phyloP scores from a whole-genome alignment of 1,284 basidiomycete species.

The Moesziomyces antarcticus region DNA sequence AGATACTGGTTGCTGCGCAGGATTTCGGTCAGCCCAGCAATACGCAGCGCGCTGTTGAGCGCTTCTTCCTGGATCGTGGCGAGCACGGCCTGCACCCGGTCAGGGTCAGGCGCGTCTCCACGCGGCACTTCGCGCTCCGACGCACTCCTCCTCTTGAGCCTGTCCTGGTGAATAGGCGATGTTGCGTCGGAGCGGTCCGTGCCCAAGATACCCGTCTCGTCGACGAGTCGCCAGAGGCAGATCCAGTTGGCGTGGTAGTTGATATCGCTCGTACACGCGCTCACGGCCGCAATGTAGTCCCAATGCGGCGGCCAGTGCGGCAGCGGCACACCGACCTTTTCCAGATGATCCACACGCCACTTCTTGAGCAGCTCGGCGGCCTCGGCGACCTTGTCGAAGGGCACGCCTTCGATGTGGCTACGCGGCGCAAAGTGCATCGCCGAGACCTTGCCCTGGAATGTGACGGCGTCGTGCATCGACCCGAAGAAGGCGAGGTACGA shows the following conservation, averaged over 20 bases:
- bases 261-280: slow-evolving; percentile 82
- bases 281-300: slow-evolving; percentile 86
- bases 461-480: slow-evolving; percentile 53
- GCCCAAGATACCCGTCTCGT: slow-evolving; percentile 79
- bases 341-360: slow-evolving; percentile 82
- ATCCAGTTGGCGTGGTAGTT: slow-evolving; percentile 86
- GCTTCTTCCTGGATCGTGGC: slow-evolving; percentile 75
- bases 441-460: slow-evolving; percentile 81
- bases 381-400: slow-evolving; percentile 74
- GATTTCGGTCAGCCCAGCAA: slow-evolving; percentile 79
- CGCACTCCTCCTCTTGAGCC: slow-evolving; percentile 14
- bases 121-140: slow-evolving; percentile 1
- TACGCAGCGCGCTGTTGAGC: slow-evolving; percentile 82
- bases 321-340: slow-evolving; percentile 80
- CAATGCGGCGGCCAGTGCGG: slow-evolving; percentile 79
- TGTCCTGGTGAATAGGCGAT: slow-evolving; percentile 34
- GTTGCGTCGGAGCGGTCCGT: slow-evolving; percentile 38
- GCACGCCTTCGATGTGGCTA: slow-evolving; percentile 79
- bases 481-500: slow-evolving; percentile 41
- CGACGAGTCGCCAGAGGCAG: slow-evolving; percentile 71
- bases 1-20: slow-evolving; percentile 51
- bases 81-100: slow-evolving; percentile 25
- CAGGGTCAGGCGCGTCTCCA: slow-evolving; percentile 48
- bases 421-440: slow-evolving; percentile 80
- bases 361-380: slow-evolving; percentile 75